Conservation (phyloP, 169 alveolate species). For the Eimeria maxima region DNA sequence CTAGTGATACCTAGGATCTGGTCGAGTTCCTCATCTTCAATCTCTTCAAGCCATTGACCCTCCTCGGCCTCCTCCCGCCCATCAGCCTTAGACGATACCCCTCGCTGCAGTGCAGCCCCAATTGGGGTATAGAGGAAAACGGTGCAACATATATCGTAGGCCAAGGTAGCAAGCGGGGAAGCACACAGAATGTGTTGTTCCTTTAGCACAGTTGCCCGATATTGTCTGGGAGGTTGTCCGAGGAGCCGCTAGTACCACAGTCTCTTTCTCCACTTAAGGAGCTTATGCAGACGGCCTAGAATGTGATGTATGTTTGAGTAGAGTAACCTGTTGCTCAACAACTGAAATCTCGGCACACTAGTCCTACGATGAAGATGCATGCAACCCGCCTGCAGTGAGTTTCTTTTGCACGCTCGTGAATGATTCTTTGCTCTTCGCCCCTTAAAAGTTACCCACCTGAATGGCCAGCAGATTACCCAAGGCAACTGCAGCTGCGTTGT, state of each 20-base stretch:
- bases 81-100: not conserved
- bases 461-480: slow-evolving; percentile 68
- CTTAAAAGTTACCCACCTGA: slow-evolving; percentile 18
- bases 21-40: slow-evolving; percentile 54
- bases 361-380: not conserved
- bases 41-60: slow-evolving; percentile 8
- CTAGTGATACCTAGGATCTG: slow-evolving; percentile 23
- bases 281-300: not conserved
- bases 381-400: not conserved
- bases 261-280: not conserved
- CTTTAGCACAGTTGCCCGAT: not conserved
- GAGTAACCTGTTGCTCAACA: not conserved
- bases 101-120: slow-evolving; percentile 22
- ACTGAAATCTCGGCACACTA: not conserved
- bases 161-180: not conserved
- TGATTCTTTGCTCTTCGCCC: not conserved
- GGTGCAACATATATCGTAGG: not conserved
- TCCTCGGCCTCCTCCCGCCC: slow-evolving; percentile 26
- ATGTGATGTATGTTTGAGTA: not conserved
- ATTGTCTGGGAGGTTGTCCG: not conserved
- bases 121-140: not conserved
- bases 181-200: not conserved
- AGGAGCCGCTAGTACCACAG: not conserved
- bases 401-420: not conserved
- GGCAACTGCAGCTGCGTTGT: slow-evolving; percentile 76